Percentiles rank a stretch among this genome's conserved stretches.
phyloP scores from a whole-genome alignment of 805 yeast species.

The Starmerella asiatica region DNA sequence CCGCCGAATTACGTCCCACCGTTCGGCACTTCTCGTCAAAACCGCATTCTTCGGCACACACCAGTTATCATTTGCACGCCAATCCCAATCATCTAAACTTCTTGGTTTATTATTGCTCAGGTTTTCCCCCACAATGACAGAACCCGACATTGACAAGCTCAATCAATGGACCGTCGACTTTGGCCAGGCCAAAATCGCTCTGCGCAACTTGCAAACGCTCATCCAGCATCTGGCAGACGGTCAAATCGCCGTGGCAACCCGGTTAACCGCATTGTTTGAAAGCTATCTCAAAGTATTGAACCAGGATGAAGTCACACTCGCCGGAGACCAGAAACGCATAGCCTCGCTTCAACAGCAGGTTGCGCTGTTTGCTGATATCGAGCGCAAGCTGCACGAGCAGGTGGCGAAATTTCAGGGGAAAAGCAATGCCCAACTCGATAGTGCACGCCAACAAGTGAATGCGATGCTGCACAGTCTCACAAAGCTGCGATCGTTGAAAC shows the following conservation, averaged over 20 bases:
- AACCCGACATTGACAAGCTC: slow-evolving; percentile 4
- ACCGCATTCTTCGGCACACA: too few species aligned
- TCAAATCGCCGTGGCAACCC: slow-evolving; percentile 8
- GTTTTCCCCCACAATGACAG: slow-evolving; percentile 8
- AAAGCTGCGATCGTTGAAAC: slow-evolving; percentile 8
- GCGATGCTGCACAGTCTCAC: slow-evolving; percentile 3
- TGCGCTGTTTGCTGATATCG: slow-evolving; percentile 2
- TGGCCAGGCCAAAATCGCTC: slow-evolving; percentile 14
- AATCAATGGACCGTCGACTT: slow-evolving; percentile 15
- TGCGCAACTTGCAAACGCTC: slow-evolving; percentile 8
- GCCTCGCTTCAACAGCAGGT: slow-evolving; percentile 1
- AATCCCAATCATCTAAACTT: too few species aligned
- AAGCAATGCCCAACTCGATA: slow-evolving; percentile 12
- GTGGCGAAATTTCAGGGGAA: slow-evolving; percentile 21
- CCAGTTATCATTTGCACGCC: too few species aligned
- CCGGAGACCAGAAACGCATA: neutral
- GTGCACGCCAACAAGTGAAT: slow-evolving; percentile 10
- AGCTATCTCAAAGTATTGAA: slow-evolving; percentile 5
- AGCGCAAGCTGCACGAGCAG: slow-evolving; percentile 1
- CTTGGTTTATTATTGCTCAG: too few species aligned
- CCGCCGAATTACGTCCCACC: too few species aligned
- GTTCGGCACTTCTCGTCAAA: too few species aligned
- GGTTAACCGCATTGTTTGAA: slow-evolving; percentile 5
- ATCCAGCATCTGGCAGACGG: slow-evolving; percentile 1
- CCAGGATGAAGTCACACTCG: slow-evolving; percentile 2